Conservation (phyloP, 1,139 yeast species). For the Suhomyces bribrorum region DNA sequence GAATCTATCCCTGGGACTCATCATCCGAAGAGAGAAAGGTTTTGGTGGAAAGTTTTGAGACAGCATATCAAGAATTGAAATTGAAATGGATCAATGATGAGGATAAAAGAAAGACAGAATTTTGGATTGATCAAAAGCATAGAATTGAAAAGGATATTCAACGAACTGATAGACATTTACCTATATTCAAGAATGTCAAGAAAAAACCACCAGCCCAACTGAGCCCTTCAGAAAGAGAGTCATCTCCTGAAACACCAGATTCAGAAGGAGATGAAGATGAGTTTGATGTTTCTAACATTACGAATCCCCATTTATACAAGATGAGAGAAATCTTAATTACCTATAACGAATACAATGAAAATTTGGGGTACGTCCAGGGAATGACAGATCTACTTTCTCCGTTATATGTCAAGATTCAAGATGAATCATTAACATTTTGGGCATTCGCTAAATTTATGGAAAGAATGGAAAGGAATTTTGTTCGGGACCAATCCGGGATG, state of each 20-base stretch:
- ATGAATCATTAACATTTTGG: constrained; percentile 85
- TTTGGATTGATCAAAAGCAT: constrained; percentile 84
- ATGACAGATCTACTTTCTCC: constrained; percentile 95
- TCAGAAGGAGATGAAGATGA: constrained; percentile 56
- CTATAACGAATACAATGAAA: constrained; percentile 78
- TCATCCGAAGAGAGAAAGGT: constrained; percentile 66
- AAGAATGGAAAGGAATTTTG: constrained; percentile 90
- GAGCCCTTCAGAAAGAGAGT: constrained; percentile 18
- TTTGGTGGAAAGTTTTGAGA: constrained; percentile 55
- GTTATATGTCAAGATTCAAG: constrained; percentile 71
- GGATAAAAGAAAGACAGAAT: constrained; percentile 59
- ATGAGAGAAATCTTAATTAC: constrained; percentile 82
- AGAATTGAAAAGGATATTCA: constrained; percentile 93
- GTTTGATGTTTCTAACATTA: constrained; percentile 52
- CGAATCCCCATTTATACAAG: constrained; percentile 65
- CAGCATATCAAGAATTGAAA: constrained; percentile 67
- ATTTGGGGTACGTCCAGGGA: constrained; percentile 95
- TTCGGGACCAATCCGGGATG: constrained; percentile 92
- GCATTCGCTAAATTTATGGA: constrained; percentile 88
- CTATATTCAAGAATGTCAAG: constrained; percentile 57
- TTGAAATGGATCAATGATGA: constrained; percentile 67
- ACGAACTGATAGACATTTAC: constrained; percentile 81
- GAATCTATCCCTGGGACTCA: constrained; percentile 88
- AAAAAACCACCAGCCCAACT: constrained; percentile 11
- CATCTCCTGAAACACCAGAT: constrained; percentile 46